These are phyloP conservation scores for Candida ponderosae DNA, from an alignment of 805 yeast genomes.

Conservation along the genomic window DNA sequence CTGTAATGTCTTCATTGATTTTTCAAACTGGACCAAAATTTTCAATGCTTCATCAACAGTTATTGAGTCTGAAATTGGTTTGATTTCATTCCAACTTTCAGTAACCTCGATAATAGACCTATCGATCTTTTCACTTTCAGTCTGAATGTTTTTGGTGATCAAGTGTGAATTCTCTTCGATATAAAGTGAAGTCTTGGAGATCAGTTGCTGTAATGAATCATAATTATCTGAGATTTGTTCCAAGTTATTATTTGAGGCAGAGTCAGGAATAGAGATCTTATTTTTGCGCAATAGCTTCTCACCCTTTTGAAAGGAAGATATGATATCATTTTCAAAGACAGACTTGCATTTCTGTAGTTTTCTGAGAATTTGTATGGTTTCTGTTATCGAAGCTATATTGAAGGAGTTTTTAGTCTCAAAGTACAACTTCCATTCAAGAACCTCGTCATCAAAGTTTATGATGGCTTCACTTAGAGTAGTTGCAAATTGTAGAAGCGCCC, in stretches of 20 bases:
- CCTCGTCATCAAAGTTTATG: constrained; percentile 19
- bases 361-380: constrained; percentile 30
- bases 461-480: constrained; percentile 25
- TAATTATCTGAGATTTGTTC: constrained; percentile 56
- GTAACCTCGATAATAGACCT: constrained; percentile 23
- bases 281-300: constrained; percentile 11
- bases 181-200: constrained; percentile 24
- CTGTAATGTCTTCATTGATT: constrained; percentile 6
- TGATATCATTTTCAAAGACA: constrained; percentile 11
- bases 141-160: constrained; percentile 31
- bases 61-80: constrained; percentile 36
- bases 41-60: constrained; percentile 37
- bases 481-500: constrained; percentile 33
- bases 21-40: constrained; percentile 19
- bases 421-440: constrained; percentile 25
- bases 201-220: constrained; percentile 30
- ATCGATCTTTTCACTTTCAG: constrained; percentile 30
- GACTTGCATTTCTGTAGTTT: constrained; percentile 25
- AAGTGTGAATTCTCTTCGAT: constrained; percentile 36
- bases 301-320: constrained; percentile 21
- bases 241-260: constrained; percentile 6
- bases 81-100: constrained; percentile 39
- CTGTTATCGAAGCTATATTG: constrained; percentile 29
- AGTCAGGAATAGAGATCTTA: not conserved
- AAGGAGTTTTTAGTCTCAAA: constrained; percentile 27